These are phyloP conservation scores for Malania oleifera DNA, from an alignment of 164 flowering plant genomes.

Conservation along the genomic window DNA sequence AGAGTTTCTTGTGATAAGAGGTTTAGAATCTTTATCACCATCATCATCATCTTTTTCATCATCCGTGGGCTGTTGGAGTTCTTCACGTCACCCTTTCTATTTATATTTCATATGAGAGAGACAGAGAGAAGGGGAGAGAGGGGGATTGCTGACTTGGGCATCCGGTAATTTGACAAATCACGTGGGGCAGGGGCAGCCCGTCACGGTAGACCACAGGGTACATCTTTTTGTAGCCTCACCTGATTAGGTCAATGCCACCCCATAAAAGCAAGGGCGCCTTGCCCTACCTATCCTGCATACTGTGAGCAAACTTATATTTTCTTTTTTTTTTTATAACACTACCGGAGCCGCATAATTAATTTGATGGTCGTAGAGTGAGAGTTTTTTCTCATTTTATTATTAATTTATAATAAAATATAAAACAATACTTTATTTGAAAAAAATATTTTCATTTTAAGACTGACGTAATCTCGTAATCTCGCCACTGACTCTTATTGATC, in stretches of 20 bases:
- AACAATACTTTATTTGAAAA: too few species aligned
- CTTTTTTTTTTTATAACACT: too few species aligned
- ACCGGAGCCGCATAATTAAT: too few species aligned
- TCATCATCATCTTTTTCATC: too few species aligned
- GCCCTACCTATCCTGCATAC: background rate
- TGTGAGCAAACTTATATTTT: too few species aligned
- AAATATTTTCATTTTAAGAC: too few species aligned
- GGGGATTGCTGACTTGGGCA: slow-evolving; percentile 34
- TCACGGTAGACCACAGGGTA: slow-evolving; percentile 30
- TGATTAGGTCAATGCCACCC: slow-evolving; percentile 30
- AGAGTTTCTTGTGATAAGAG: slow-evolving; percentile 52
- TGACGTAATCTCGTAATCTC: too few species aligned
- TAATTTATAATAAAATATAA: too few species aligned
- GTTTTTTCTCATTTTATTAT: too few species aligned
- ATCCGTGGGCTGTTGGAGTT: slow-evolving; percentile 37
- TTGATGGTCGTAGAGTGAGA: too few species aligned
- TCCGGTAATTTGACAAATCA: slow-evolving; percentile 36
- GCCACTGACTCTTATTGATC: too few species aligned
- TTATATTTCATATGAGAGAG: slow-evolving; percentile 15
- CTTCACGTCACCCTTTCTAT: slow-evolving; percentile 48
- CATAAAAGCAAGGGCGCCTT: slow-evolving; percentile 12
- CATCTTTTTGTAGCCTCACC: slow-evolving; percentile 13
- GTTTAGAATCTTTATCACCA: too few species aligned
- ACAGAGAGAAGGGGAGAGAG: slow-evolving; percentile 10
- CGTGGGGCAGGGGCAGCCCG: slow-evolving; percentile 47